Evolutionary conservation across 202 grass and related monocot genomes (phyloP).

Genomic region (Bolboschoenoplectus hybrid): DNA sequence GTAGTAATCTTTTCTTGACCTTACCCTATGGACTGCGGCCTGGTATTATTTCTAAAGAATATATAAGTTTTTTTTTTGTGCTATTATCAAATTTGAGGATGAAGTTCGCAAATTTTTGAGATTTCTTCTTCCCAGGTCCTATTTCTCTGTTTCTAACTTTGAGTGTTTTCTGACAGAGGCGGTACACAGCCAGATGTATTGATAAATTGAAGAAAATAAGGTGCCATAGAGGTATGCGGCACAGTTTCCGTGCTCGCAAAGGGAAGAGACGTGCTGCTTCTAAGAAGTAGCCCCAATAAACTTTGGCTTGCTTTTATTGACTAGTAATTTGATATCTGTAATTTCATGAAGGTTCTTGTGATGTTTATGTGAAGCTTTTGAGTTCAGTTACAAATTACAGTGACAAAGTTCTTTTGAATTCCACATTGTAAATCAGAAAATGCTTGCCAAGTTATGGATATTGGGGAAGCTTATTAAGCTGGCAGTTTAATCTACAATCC

Average conservation of each 20-base stretch:
- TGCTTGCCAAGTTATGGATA: background rate
- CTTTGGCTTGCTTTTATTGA: background rate
- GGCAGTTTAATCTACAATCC: background rate
- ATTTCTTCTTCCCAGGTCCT: conserved; percentile 12
- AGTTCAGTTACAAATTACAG: conserved; percentile 17
- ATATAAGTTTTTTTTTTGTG: conserved; percentile 12
- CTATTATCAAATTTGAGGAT: conserved; percentile 19
- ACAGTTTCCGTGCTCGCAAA: conserved; percentile 85
- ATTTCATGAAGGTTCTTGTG: conserved; percentile 20
- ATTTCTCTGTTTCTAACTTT: background rate
- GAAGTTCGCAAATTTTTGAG: background rate
- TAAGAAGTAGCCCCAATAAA: conserved; percentile 56
- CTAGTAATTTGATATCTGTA: conserved; percentile 15
- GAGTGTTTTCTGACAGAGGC: conserved; percentile 61
- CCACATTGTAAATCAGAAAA: background rate
- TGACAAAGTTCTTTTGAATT: background rate
- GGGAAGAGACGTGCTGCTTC: conserved; percentile 67
- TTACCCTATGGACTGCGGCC: conserved; percentile 3
- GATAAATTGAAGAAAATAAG: conserved; percentile 93
- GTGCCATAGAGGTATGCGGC: conserved; percentile 75
- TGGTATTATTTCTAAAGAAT: background rate
- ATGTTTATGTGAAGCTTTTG: conserved; percentile 19
- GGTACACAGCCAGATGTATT: conserved; percentile 68
- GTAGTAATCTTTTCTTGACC: conserved; percentile 18
- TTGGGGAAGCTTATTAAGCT: background rate